These are phyloP conservation scores for Phytophthora nicotianae DNA, from an alignment of 352 stramenopile genomes.

Conservation along the genomic window DNA sequence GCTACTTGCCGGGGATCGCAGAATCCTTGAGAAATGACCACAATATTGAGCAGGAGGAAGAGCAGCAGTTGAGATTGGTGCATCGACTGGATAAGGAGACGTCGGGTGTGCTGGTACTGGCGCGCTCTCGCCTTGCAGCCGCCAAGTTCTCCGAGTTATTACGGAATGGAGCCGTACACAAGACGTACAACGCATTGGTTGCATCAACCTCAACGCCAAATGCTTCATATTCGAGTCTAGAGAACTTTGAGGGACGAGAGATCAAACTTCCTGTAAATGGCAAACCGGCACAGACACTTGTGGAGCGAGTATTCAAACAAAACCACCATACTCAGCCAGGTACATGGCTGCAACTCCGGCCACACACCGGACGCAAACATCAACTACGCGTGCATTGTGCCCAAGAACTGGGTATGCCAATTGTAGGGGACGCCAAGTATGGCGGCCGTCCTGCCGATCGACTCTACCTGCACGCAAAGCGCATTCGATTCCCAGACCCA, in stretches of 20 bases:
- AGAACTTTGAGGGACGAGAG: slow-evolving; percentile 28
- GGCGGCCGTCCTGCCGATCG: slow-evolving; percentile 30
- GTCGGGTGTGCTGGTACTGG: slow-evolving; percentile 68
- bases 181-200: slow-evolving; percentile 72
- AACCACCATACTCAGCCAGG: slow-evolving; percentile 10
- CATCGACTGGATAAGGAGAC: slow-evolving; percentile 80
- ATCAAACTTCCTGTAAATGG: slow-evolving; percentile 47
- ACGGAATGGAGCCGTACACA: slow-evolving; percentile 41
- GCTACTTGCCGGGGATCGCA: slow-evolving; percentile 52
- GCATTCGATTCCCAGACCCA: slow-evolving; percentile 51
- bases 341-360: slow-evolving; percentile 60
- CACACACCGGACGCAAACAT: slow-evolving; percentile 68
- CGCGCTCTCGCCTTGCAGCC: slow-evolving; percentile 65
- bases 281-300: slow-evolving; percentile 52
- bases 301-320: slow-evolving; percentile 27
- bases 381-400: slow-evolving; percentile 72
- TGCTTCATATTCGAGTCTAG: slow-evolving; percentile 12
- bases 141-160: slow-evolving; percentile 64
- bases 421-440: slow-evolving; percentile 63
- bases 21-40: not conserved
- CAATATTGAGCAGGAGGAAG: not conserved
- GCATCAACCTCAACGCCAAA: not conserved
- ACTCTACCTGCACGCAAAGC: slow-evolving; percentile 61
- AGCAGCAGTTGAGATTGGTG: slow-evolving; percentile 45
- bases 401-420: slow-evolving; percentile 42